Conservation (phyloP, 441 rosid genomes). For the Mallotus japonicus region DNA sequence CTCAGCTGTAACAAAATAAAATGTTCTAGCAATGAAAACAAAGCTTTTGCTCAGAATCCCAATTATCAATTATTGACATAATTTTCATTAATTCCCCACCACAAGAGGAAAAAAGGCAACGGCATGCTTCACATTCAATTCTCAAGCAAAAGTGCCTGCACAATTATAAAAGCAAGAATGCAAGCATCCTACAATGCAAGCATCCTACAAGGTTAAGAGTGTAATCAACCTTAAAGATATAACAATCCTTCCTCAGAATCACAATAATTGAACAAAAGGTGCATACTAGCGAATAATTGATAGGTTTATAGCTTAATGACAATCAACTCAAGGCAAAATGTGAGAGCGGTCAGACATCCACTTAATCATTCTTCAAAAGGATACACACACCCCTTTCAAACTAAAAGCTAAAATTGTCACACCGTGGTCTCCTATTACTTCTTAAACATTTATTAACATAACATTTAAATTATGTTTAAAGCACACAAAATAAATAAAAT, state of each 20-base stretch:
- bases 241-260: not conserved
- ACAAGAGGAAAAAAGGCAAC: not conserved
- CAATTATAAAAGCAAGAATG: not conserved
- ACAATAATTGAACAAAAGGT: not conserved
- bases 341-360: not conserved
- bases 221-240: not conserved
- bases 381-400: not conserved
- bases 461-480: not conserved
- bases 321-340: not conserved
- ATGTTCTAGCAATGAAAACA: slow-evolving; percentile 30
- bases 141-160: not conserved
- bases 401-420: not conserved
- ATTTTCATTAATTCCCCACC: not conserved
- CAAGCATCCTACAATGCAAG: not conserved
- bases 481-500: no score
- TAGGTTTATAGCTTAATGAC: not conserved
- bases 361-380: not conserved
- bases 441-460: not conserved
- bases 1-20: slow-evolving; percentile 68
- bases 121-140: slow-evolving; percentile 3
- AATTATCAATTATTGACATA: no score
- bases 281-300: no score
- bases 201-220: not conserved
- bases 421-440: not conserved
- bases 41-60: slow-evolving; percentile 9